A percentile compares a stretch with the other conserved stretches of the same genome.
These are phyloP conservation scores for Trichoderma reesei DNA, from an alignment of 495 filamentous ascomycete genomes.

Conservation along the genomic window DNA sequence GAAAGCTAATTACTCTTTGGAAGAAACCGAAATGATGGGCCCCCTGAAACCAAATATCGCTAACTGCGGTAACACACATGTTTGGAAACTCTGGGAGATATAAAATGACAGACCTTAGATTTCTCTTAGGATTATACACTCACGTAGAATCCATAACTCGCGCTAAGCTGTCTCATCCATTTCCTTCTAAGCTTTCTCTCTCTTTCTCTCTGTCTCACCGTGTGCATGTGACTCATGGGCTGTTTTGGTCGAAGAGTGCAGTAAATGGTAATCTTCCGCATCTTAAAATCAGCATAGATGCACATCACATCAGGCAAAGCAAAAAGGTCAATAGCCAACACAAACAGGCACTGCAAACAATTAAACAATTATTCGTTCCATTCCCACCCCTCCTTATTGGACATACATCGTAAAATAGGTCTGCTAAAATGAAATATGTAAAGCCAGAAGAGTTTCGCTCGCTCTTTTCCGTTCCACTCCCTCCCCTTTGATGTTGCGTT, in stretches of 20 bases:
- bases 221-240: too few species aligned
- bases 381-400: neutral
- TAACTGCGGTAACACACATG: neutral
- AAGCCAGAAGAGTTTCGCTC: neutral
- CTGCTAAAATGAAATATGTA: neutral
- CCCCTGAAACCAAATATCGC: neutral
- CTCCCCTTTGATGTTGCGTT: neutral
- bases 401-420: neutral
- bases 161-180: neutral
- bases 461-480: neutral
- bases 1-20: neutral
- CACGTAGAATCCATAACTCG: neutral
- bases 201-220: neutral
- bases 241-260: neutral
- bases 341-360: neutral
- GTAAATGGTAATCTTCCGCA: neutral
- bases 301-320: neutral
- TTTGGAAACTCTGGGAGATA: neutral
- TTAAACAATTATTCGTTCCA: too few species aligned
- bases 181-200: neutral
- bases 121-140: too few species aligned
- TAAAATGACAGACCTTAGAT: neutral
- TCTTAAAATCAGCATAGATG: neutral
- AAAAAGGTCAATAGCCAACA: neutral
- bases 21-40: slow-evolving; percentile 4